Conservation (phyloP, 2,329 filamentous ascomycete genomes). For the Claviceps capensis region DNA sequence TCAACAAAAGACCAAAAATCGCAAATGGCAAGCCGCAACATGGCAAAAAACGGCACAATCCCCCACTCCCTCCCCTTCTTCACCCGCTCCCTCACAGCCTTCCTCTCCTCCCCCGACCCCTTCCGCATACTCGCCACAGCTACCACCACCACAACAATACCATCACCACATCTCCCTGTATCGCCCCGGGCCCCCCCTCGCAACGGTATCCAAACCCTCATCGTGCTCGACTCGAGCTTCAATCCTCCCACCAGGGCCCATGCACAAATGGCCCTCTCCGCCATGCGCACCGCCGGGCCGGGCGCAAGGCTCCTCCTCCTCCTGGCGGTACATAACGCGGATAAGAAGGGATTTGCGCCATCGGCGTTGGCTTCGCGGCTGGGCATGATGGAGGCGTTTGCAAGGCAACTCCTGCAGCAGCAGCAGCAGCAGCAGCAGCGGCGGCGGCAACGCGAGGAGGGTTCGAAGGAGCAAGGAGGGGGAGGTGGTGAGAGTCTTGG, state of each 20-base stretch:
- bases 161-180: too few species aligned
- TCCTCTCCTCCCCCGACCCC: conserved; percentile 27
- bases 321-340: conserved; percentile 50
- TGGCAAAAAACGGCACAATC: neutral
- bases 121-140: conserved; percentile 32
- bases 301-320: conserved; percentile 38
- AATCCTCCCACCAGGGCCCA: conserved; percentile 54
- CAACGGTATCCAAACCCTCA: conserved; percentile 19
- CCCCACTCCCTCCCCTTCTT: conserved; percentile 26
- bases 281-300: conserved; percentile 16
- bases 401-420: conserved; percentile 31
- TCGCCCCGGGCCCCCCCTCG: neutral
- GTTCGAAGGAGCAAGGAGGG: too few species aligned
- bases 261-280: conserved; percentile 39
- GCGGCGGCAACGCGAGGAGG: too few species aligned
- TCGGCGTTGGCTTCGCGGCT: conserved; percentile 55
- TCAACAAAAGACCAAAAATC: too few species aligned
- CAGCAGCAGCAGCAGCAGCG: too few species aligned
- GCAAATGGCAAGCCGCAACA: neutral
- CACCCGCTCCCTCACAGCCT: conserved; percentile 28
- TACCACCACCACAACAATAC: conserved; percentile 10
- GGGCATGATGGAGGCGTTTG: conserved; percentile 58
- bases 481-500: neutral
- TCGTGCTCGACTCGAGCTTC: conserved; percentile 55
- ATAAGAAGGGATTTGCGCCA: conserved; percentile 52